A percentile compares a stretch with the other conserved stretches of the same genome.
Conservation (phyloP, 345 rosid genomes). For the Microthlaspi erraticum region DNA sequence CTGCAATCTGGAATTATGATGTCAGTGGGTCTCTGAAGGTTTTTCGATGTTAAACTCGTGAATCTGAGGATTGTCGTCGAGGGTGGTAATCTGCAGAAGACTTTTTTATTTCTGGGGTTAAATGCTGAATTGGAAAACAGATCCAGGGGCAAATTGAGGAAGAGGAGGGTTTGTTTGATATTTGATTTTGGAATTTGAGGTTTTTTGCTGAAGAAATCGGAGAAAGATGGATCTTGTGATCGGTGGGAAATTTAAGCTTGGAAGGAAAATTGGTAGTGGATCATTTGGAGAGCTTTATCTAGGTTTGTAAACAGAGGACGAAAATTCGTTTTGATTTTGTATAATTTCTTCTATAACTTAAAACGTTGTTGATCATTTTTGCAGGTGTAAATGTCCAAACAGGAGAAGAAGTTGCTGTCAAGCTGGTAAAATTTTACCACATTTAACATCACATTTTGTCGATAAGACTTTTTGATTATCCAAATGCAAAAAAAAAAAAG, state of each 20-base stretch:
- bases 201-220: background rate
- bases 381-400: constrained; percentile 84
- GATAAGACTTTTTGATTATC: constrained; percentile 2
- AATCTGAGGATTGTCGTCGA: constrained; percentile 17
- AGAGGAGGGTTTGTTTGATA: constrained; percentile 12
- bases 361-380: constrained; percentile 18
- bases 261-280: constrained; percentile 90
- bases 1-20: constrained; percentile 2
- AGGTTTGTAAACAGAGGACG: constrained; percentile 42
- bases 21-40: constrained; percentile 8
- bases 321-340: background rate
- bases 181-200: constrained; percentile 5
- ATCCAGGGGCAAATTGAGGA: constrained; percentile 21
- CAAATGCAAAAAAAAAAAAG: background rate
- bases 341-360: background rate
- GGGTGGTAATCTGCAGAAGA: background rate
- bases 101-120: background rate
- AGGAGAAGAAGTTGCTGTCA: constrained; percentile 90
- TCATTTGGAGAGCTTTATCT: constrained; percentile 87
- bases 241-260: constrained; percentile 83
- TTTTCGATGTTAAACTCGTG: constrained; percentile 22
- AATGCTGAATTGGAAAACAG: constrained; percentile 27
- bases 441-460: background rate
- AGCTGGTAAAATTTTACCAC: constrained; percentile 57
- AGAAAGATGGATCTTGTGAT: constrained; percentile 65